A percentile compares a stretch with the other conserved stretches of the same genome.
These are phyloP conservation scores for Eutypella sp. DNA, from an alignment of 2,329 filamentous ascomycete genomes.

Conservation along the genomic window DNA sequence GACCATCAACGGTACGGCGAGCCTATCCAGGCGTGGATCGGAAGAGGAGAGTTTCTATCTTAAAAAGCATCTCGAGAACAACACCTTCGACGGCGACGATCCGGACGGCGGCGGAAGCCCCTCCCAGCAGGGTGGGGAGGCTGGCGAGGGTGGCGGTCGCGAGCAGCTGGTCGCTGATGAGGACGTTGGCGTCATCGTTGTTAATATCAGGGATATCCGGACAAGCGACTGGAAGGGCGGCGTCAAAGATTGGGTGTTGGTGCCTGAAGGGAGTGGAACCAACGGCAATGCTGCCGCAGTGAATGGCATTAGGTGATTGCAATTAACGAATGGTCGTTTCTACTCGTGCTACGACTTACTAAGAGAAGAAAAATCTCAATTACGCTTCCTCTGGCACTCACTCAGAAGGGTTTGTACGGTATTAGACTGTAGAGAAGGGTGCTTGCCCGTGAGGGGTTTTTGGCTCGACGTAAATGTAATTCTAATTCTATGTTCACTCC, in stretches of 20 bases:
- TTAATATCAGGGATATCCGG: conserved; percentile 76
- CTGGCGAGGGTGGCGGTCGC: conserved; percentile 45
- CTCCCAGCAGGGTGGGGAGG: conserved; percentile 32
- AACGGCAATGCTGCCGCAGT: conserved; percentile 13
- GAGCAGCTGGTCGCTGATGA: conserved; percentile 72
- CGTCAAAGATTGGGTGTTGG: conserved; percentile 69
- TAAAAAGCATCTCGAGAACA: conserved; percentile 81
- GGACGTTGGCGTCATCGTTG: conserved; percentile 82
- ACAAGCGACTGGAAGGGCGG: conserved; percentile 96
- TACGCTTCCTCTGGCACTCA: no score
- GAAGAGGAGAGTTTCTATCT: conserved; percentile 84
- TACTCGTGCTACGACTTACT: no score
- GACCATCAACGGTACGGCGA: conserved; percentile 86
- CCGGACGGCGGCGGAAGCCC: conserved; percentile 45
- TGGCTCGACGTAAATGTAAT: no score
- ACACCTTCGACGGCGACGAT: conserved; percentile 71
- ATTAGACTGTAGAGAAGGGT: no score
- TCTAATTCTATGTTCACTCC: no score
- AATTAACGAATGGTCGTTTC: no score
- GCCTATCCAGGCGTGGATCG: conserved; percentile 65
- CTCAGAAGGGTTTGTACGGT: no score
- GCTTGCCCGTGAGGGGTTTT: no score
- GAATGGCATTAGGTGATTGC: conserved; percentile 38
- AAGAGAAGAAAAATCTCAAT: no score
- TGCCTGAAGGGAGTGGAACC: conserved; percentile 25